Conservation (phyloP, 1,139 yeast genomes). For the Saccharomyces pastorianus region DNA sequence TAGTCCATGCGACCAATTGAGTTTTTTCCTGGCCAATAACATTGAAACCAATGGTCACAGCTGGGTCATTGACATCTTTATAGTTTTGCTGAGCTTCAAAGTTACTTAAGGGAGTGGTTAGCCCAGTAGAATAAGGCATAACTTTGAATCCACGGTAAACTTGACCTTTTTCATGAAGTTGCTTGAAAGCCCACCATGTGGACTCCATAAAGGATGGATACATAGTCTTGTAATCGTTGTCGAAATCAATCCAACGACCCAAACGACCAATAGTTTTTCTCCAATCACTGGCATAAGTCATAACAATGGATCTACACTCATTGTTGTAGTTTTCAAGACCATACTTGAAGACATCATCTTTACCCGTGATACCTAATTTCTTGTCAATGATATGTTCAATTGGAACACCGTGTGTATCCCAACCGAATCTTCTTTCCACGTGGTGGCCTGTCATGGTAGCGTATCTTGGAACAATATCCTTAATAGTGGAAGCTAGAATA, state of each 20-base stretch:
- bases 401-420: constrained; percentile 99
- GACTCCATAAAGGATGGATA: constrained; percentile 96
- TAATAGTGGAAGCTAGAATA: constrained; percentile 88
- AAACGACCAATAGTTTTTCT: constrained; percentile 81
- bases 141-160: constrained; percentile 94
- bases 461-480: constrained; percentile 94
- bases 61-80: constrained; percentile 95
- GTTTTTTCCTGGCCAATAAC: constrained; percentile 73
- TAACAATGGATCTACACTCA: constrained; percentile 93
- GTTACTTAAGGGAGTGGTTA: constrained; percentile 92
- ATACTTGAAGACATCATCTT: constrained; percentile 86
- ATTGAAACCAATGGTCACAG: constrained; percentile 87
- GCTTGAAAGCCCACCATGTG: constrained; percentile 97
- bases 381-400: constrained; percentile 98
- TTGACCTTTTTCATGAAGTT: constrained; percentile 71
- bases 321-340: constrained; percentile 91
- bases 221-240: constrained; percentile 93
- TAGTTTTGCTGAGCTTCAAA: constrained; percentile 98
- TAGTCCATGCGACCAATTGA: constrained; percentile 92
- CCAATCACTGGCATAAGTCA: constrained; percentile 97
- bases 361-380: constrained; percentile 85
- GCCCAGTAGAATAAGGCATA: constrained; percentile 97
- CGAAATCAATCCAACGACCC: constrained; percentile 99
- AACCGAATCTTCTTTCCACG: constrained; percentile 95
- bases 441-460: constrained; percentile 96